Percentiles rank a stretch among this genome's conserved stretches.
Conservation (phyloP, 768 basidiomycete genomes). For the Tricholoma terreum region DNA sequence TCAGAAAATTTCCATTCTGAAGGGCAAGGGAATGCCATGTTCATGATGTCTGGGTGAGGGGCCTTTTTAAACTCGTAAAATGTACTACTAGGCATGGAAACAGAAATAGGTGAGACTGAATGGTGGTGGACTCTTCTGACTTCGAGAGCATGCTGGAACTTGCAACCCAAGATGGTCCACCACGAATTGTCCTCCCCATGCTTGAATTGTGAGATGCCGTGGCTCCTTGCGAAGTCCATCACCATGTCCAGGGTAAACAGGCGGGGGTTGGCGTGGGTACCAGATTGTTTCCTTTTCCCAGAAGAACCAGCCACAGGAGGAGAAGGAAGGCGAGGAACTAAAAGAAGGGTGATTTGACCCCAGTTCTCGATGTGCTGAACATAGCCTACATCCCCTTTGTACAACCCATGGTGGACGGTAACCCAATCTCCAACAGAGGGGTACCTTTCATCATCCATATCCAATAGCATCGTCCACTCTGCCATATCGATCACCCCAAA, state of each 20-base stretch:
- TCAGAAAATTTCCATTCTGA: neutral
- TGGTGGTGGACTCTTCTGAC: neutral
- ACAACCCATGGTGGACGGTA: neutral
- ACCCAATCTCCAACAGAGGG: constrained; percentile 1
- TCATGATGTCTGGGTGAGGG: neutral
- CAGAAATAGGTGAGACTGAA: neutral
- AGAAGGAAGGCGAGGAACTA: neutral
- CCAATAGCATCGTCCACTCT: neutral
- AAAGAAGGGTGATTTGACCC: neutral
- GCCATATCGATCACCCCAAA: neutral
- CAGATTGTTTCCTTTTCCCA: neutral
- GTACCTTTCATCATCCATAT: neutral
- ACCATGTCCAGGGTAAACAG: neutral
- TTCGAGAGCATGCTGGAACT: neutral
- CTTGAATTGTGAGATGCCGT: neutral
- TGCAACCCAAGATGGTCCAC: neutral
- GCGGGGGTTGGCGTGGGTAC: neutral
- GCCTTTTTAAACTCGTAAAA: neutral
- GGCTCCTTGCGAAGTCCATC: neutral
- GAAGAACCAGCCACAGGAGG: neutral
- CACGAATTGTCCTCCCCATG: neutral
- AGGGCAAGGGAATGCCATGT: neutral
- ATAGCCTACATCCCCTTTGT: constrained; percentile 2
- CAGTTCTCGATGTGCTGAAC: neutral
- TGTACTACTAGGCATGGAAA: neutral